These are phyloP conservation scores for Venturiaceae sp. DNA, from an alignment of 2,329 filamentous ascomycete genomes.

Conservation along the genomic window DNA sequence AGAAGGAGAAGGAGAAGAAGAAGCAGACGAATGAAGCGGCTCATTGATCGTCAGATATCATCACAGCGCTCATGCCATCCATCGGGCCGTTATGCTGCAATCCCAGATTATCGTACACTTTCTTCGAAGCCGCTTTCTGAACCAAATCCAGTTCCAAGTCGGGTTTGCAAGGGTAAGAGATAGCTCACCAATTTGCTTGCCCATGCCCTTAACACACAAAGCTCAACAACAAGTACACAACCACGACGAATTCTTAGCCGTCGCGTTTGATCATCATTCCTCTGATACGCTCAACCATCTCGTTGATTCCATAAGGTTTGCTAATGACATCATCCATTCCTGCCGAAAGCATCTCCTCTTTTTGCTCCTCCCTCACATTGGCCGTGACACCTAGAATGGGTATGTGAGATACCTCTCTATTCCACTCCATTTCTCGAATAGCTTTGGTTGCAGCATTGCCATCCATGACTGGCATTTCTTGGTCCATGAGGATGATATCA, in stretches of 20 bases:
- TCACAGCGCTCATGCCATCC: no score
- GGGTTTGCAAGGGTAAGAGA: no score
- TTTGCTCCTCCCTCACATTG: constrained; percentile 9
- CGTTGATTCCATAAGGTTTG: constrained; percentile 24
- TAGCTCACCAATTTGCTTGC: background rate
- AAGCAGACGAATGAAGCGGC: no score
- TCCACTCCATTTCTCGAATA: constrained; percentile 6
- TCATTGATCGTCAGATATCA: no score
- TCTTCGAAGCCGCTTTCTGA: no score
- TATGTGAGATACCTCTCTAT: constrained; percentile 4
- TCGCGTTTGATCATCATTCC: background rate
- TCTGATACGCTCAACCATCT: constrained; percentile 13
- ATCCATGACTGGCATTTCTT: constrained; percentile 9
- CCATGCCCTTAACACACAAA: background rate
- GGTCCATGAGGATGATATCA: constrained; percentile 9
- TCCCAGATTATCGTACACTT: no score
- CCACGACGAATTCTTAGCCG: background rate
- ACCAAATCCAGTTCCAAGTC: no score
- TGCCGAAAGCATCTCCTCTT: background rate
- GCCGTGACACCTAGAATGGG: constrained; percentile 9
- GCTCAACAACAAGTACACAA: background rate
- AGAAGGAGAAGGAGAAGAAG: no score
- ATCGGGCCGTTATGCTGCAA: no score
- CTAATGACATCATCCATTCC: constrained; percentile 13
- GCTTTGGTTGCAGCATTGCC: constrained; percentile 4